A percentile compares a stretch with the other conserved stretches of the same genome.
Evolutionary conservation across 345 rosid genomes (phyloP).

Genomic region (Citrus reticulata): DNA sequence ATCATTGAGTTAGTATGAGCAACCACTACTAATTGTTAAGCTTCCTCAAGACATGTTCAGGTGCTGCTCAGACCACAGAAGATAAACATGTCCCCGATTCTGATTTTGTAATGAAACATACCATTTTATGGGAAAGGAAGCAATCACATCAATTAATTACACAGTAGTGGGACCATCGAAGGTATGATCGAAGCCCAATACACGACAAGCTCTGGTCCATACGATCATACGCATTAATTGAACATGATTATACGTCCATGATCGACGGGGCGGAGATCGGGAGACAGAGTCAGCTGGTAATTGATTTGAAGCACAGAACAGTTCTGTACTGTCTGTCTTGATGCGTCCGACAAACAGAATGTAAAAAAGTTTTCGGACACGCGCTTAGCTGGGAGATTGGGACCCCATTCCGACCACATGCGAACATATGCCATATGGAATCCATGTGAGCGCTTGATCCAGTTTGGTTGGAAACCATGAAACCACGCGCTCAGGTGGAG

Average conservation of each 20-base stretch:
- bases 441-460: conserved; percentile 24
- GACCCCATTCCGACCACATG: conserved; percentile 25
- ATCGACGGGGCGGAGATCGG: neutral
- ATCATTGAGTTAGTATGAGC: neutral
- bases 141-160: neutral
- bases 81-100: neutral
- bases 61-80: neutral
- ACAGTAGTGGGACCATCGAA: conserved; percentile 4
- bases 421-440: conserved; percentile 9
- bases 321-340: neutral
- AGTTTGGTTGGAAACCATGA: conserved; percentile 9
- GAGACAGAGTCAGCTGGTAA: neutral
- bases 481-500: conserved; percentile 8
- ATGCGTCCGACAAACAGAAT: conserved; percentile 10
- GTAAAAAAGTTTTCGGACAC: conserved; percentile 20
- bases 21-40: neutral
- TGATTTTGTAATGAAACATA: neutral
- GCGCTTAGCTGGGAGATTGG: conserved; percentile 25
- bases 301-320: neutral
- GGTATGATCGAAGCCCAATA: neutral
- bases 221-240: neutral
- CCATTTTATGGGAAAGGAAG: neutral
- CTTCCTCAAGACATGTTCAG: neutral
- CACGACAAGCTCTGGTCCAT: neutral
- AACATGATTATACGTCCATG: neutral